Conservation (phyloP, 225 moss, liverwort and hornwort species). For the Rhytidiadelphus loreus region DNA sequence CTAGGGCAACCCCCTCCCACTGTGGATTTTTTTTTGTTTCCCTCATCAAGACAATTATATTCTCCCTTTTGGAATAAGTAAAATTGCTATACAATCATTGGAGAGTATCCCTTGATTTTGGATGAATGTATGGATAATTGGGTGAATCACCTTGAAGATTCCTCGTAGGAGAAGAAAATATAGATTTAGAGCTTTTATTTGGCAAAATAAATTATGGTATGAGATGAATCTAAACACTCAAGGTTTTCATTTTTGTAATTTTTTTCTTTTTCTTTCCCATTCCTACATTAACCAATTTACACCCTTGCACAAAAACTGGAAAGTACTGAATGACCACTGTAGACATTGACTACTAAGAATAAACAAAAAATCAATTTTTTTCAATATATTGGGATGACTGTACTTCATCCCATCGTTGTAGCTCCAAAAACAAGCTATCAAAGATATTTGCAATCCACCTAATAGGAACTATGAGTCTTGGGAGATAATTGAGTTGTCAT, state of each 20-base stretch:
- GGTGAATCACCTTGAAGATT: neutral
- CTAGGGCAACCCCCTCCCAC: fast-evolving
- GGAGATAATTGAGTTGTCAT: neutral
- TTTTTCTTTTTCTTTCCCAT: neutral
- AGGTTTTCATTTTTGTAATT: neutral
- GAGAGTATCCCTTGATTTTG: neutral
- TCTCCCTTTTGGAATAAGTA: neutral
- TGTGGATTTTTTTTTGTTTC: neutral
- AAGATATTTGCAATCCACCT: fast-evolving
- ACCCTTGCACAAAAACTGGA: too few species aligned
- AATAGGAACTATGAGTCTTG: fast-evolving
- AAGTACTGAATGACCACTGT: fast-evolving
- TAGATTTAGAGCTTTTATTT: too few species aligned
- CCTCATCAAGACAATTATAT: neutral
- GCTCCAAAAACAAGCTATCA: neutral
- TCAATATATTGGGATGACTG: too few species aligned
- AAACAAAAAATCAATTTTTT: neutral
- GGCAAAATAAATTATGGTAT: neutral
- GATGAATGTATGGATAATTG: neutral
- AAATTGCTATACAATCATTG: too few species aligned
- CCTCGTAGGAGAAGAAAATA: fast-evolving
- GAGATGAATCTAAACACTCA: neutral
- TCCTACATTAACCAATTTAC: too few species aligned
- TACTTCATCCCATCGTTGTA: fast-evolving
- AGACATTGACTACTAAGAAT: neutral